These are phyloP conservation scores for Colletotrichum tropicale DNA, from an alignment of 2,329 filamentous ascomycete species.

Conservation along the genomic window DNA sequence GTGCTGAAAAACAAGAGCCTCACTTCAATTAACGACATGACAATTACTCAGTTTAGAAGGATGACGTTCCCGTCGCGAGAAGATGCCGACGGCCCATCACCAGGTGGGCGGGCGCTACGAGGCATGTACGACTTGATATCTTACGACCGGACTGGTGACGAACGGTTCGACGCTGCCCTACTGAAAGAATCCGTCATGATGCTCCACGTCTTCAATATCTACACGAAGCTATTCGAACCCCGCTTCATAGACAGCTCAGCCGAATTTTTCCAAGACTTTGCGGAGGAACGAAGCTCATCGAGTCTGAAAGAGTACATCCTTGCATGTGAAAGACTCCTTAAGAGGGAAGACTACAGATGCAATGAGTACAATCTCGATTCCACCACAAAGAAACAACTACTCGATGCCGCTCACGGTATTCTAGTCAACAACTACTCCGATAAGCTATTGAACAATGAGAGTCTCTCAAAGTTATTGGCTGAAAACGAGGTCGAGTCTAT, in stretches of 20 bases:
- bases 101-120: conserved; percentile 42
- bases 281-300: conserved; percentile 65
- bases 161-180: conserved; percentile 65
- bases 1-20: conserved; percentile 75
- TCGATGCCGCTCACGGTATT: conserved; percentile 73
- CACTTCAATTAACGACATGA: conserved; percentile 80
- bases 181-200: conserved; percentile 80
- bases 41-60: conserved; percentile 75
- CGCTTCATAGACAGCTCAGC: conserved; percentile 72
- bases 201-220: conserved; percentile 84
- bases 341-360: conserved; percentile 75
- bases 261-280: conserved; percentile 72
- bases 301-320: conserved; percentile 78
- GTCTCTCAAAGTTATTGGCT: conserved; percentile 75
- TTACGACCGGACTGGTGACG: conserved; percentile 66
- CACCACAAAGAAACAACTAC: conserved; percentile 79
- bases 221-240: conserved; percentile 80
- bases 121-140: conserved; percentile 81
- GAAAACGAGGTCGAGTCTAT: conserved; percentile 73
- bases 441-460: conserved; percentile 68
- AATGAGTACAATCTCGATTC: conserved; percentile 82
- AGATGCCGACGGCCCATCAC: conserved; percentile 21
- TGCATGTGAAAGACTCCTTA: conserved; percentile 71
- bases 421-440: conserved; percentile 72
- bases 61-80: conserved; percentile 48